Evolutionary conservation across 2,329 filamentous ascomycete genomes (phyloP).

Genomic region (Penicillium aurantiogriseum): DNA sequence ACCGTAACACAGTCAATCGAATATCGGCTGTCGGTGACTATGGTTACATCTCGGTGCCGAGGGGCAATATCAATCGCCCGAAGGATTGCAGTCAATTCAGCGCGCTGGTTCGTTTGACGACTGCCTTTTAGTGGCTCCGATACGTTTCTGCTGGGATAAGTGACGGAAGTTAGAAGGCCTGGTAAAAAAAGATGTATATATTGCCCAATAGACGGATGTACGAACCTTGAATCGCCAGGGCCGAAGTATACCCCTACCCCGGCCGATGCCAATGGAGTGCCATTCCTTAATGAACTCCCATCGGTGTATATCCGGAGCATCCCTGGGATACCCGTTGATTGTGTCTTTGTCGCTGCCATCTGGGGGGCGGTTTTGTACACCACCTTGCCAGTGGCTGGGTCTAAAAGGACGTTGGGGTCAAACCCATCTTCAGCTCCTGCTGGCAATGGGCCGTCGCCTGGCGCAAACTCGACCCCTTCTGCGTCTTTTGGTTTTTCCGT

Average conservation of each 20-base stretch:
- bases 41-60: constrained; percentile 65
- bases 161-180: constrained; percentile 24
- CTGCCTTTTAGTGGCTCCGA: constrained; percentile 72
- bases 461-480: constrained; percentile 46
- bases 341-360: constrained; percentile 48
- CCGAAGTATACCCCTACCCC: constrained; percentile 67
- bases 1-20: constrained; percentile 82
- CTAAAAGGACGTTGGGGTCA: constrained; percentile 57
- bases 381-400: constrained; percentile 53
- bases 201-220: background rate
- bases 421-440: constrained; percentile 60
- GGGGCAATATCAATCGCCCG: constrained; percentile 77
- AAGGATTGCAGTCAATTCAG: constrained; percentile 86
- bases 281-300: constrained; percentile 61
- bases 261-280: constrained; percentile 53
- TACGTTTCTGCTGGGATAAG: constrained; percentile 56
- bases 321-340: constrained; percentile 45
- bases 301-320: constrained; percentile 64
- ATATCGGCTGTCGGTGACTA: constrained; percentile 88
- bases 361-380: constrained; percentile 56
- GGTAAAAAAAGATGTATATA: too few relatives aligned
- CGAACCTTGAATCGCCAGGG: constrained; percentile 55
- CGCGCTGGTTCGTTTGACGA: constrained; percentile 89
- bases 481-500: constrained; percentile 44
- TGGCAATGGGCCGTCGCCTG: constrained; percentile 57